Evolutionary conservation across 345 rosid species (phyloP).

Genomic region (Melaleuca quinquenervia): DNA sequence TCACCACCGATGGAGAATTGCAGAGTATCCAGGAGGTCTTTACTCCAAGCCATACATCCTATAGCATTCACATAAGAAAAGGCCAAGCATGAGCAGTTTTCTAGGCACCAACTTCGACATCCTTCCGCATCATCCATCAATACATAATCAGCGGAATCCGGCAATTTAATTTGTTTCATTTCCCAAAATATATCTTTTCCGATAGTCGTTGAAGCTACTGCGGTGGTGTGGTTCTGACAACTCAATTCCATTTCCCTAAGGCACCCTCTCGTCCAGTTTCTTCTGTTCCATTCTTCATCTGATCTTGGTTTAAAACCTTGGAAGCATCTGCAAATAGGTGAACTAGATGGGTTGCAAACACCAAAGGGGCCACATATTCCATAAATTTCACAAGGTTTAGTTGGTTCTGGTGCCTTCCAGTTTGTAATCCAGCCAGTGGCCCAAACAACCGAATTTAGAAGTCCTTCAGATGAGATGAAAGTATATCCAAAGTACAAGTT

Average conservation of each 20-base stretch:
- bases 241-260: neutral
- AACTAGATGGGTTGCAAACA: constrained; percentile 4
- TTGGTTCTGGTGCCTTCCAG: neutral
- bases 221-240: neutral
- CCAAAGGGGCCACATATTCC: constrained; percentile 16
- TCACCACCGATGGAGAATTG: neutral
- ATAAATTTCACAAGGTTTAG: constrained; percentile 13
- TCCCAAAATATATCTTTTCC: neutral
- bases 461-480: constrained; percentile 7
- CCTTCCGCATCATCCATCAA: neutral
- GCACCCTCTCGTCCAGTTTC: constrained; percentile 11
- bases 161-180: neutral
- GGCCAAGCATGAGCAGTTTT: constrained; percentile 7
- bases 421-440: neutral
- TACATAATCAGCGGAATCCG: neutral
- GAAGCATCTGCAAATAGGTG: constrained; percentile 14
- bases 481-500: neutral
- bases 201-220: neutral
- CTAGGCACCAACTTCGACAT: constrained; percentile 15
- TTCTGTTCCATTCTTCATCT: neutral
- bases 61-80: neutral
- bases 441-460: neutral
- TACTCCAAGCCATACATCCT: constrained; percentile 7
- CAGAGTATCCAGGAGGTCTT: neutral
- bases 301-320: constrained; percentile 21